phyloP scores from a whole-genome alignment of 805 yeast species.

The Candida taoyuanica region DNA sequence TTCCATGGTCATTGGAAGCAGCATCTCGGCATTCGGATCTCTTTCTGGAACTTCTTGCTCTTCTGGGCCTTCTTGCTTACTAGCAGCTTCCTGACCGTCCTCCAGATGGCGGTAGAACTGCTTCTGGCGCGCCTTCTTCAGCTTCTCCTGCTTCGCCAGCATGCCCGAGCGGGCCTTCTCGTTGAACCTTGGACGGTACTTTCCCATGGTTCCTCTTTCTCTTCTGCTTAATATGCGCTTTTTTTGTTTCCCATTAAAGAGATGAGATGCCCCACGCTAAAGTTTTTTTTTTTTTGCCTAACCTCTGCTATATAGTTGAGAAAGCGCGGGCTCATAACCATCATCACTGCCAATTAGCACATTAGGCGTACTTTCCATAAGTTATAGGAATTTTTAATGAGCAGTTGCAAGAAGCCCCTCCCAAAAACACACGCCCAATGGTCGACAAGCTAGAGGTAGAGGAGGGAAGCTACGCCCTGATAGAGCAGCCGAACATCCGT shows the following conservation, averaged over 20 bases:
- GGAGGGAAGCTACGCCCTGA: constrained; percentile 53
- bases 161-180: constrained; percentile 84
- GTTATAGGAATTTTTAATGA: too few relatives aligned
- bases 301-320: background rate
- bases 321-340: background rate
- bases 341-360: background rate
- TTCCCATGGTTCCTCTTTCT: too few relatives aligned
- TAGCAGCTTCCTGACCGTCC: constrained; percentile 32
- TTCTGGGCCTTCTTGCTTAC: too few relatives aligned
- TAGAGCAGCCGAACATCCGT: constrained; percentile 57
- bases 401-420: background rate
- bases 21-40: constrained; percentile 57
- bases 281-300: too few relatives aligned
- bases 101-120: constrained; percentile 52
- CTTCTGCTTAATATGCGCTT: background rate
- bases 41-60: constrained; percentile 17
- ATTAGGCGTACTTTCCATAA: too few relatives aligned
- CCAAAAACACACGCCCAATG: background rate
- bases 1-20: constrained; percentile 57
- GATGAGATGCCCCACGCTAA: too few relatives aligned
- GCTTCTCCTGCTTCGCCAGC: constrained; percentile 70
- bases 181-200: constrained; percentile 73
- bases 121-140: constrained; percentile 64
- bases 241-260: constrained; percentile 1
- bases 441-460: constrained; percentile 28